phyloP scores from a whole-genome alignment of 2,329 filamentous ascomycete species.

The Xylariomycetidae sp. region DNA sequence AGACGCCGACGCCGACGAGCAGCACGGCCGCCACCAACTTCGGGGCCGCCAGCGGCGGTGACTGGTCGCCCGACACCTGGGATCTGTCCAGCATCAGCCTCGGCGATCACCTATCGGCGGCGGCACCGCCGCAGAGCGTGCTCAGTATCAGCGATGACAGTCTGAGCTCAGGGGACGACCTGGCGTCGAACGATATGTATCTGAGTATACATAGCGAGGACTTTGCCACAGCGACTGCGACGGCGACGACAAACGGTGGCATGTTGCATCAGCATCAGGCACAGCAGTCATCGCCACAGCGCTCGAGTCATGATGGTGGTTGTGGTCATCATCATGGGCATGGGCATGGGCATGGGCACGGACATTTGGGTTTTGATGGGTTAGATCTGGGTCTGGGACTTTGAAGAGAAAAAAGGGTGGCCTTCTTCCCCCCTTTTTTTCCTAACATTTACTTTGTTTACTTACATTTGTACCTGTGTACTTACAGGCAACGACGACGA shows the following conservation, averaged over 20 bases:
- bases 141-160: slow-evolving; percentile 55
- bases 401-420: too few relatives aligned
- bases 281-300: too few relatives aligned
- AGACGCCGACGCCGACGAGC: slow-evolving; percentile 33
- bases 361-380: slow-evolving; percentile 19
- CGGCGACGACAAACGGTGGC: slow-evolving; percentile 13
- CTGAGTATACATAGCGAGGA: slow-evolving; percentile 37
- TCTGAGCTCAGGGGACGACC: slow-evolving; percentile 51
- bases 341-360: slow-evolving; percentile 15
- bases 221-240: slow-evolving; percentile 15
- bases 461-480: too few relatives aligned
- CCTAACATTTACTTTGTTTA: too few relatives aligned
- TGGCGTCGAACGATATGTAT: slow-evolving; percentile 41
- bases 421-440: too few relatives aligned
- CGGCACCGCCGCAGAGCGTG: slow-evolving; percentile 45
- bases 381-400: slow-evolving; percentile 18
- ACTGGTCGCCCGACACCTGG: slow-evolving; percentile 57
- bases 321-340: not conserved
- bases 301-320: too few relatives aligned
- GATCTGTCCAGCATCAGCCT: slow-evolving; percentile 48
- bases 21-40: slow-evolving; percentile 28
- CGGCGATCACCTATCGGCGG: slow-evolving; percentile 35
- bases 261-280: not conserved
- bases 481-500: too few relatives aligned
- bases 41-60: slow-evolving; percentile 21